A percentile compares a stretch with the other conserved stretches of the same genome.
Conservation (phyloP, 192 early-diverging fungal genomes). For the Haplosporangium gracile region DNA sequence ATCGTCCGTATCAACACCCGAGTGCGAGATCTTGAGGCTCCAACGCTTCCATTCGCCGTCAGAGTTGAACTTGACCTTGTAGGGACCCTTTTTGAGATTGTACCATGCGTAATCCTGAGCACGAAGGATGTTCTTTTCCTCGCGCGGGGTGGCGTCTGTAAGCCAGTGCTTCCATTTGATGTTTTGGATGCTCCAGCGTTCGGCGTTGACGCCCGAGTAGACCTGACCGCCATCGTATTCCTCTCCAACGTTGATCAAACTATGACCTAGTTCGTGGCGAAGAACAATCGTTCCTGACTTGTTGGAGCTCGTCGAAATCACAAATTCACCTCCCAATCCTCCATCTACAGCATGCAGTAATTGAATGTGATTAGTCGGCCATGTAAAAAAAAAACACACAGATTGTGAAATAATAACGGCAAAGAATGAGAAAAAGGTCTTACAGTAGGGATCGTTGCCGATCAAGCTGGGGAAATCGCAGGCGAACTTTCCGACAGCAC, state of each 20-base stretch:
- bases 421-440: background rate
- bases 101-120: slow-evolving; percentile 73
- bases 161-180: slow-evolving; percentile 74
- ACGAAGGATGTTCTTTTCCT: slow-evolving; percentile 56
- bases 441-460: slow-evolving; percentile 69
- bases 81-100: slow-evolving; percentile 68
- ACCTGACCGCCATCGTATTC: slow-evolving; percentile 52
- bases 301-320: slow-evolving; percentile 68
- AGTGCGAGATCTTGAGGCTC: slow-evolving; percentile 67
- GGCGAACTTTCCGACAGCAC: slow-evolving; percentile 60
- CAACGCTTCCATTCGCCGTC: slow-evolving; percentile 66
- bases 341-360: slow-evolving; percentile 45
- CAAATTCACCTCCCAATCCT: slow-evolving; percentile 74
- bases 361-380: too few species aligned
- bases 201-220: slow-evolving; percentile 68
- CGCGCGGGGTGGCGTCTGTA: slow-evolving; percentile 47
- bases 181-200: slow-evolving; percentile 57
- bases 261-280: slow-evolving; percentile 67
- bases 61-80: slow-evolving; percentile 63
- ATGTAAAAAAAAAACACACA: too few species aligned
- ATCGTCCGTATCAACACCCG: slow-evolving; percentile 65
- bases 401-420: background rate
- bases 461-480: slow-evolving; percentile 74
- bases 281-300: slow-evolving; percentile 70
- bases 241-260: slow-evolving; percentile 51